Conservation (phyloP, 75 land plant genomes). For the Isoetes taiwanensis region DNA sequence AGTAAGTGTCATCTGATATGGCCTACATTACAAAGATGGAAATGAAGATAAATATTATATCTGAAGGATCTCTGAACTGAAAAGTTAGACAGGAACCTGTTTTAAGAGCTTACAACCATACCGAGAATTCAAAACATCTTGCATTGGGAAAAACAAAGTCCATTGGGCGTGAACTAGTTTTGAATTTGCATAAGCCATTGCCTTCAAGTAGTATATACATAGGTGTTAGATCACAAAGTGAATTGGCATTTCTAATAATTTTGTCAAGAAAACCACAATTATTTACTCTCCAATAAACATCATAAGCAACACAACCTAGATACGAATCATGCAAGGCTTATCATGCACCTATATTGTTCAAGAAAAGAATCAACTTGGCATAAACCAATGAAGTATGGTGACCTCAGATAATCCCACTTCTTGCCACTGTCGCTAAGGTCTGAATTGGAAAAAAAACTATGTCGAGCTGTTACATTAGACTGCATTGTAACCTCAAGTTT, state of each 20-base stretch:
- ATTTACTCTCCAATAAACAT: too few relatives aligned
- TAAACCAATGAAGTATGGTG: too few relatives aligned
- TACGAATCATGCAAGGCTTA: too few relatives aligned
- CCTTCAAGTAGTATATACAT: conserved; percentile 49
- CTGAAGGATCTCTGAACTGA: neutral
- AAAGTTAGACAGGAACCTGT: conserved; percentile 27
- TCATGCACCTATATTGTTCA: too few relatives aligned
- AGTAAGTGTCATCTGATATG: conserved; percentile 18
- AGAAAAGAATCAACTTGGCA: too few relatives aligned
- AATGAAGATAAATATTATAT: neutral
- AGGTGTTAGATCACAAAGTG: too few relatives aligned
- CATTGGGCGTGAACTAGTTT: conserved; percentile 73
- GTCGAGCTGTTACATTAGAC: conserved; percentile 4
- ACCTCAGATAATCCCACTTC: too few relatives aligned
- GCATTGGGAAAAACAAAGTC: conserved; percentile 72
- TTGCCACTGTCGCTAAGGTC: conserved; percentile 93
- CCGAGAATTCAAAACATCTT: conserved; percentile 75
- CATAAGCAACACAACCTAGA: too few relatives aligned
- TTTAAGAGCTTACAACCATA: conserved; percentile 48
- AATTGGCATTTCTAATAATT: too few relatives aligned
- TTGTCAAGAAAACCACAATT: too few relatives aligned
- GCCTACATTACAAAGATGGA: conserved; percentile 8
- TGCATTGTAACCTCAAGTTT: conserved; percentile 3
- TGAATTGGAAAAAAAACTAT: conserved; percentile 61
- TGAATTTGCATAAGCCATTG: conserved; percentile 81